phyloP scores from a whole-genome alignment of 2,329 filamentous ascomycete genomes.

The Talaromyces albobiverticillius region DNA sequence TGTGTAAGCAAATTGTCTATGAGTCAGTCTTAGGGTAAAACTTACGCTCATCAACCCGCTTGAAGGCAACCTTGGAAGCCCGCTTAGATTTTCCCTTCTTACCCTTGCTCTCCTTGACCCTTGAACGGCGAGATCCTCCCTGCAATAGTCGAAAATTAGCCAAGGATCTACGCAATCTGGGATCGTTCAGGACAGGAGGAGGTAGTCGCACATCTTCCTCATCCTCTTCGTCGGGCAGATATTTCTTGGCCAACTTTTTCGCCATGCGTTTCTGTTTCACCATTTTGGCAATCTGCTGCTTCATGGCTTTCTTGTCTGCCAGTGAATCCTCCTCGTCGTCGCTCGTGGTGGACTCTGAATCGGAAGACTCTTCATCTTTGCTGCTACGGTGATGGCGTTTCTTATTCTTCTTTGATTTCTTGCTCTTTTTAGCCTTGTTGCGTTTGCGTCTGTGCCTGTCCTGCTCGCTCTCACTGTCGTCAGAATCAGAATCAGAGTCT shows the following conservation, averaged over 20 bases:
- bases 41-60: conserved; percentile 62
- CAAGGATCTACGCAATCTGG: conserved; percentile 22
- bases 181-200: conserved; percentile 27
- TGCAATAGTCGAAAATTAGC: conserved; percentile 21
- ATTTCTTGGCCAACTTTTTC: conserved; percentile 32
- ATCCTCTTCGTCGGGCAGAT: conserved; percentile 31
- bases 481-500: conserved; percentile 14
- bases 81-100: conserved; percentile 42
- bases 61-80: conserved; percentile 62
- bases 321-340: conserved; percentile 23
- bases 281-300: conserved; percentile 19
- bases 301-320: conserved; percentile 31
- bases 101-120: conserved; percentile 17
- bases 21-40: background rate
- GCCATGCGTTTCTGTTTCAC: conserved; percentile 28
- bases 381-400: conserved; percentile 28
- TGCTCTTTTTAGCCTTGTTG: conserved; percentile 30
- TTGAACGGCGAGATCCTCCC: conserved; percentile 19
- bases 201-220: conserved; percentile 30
- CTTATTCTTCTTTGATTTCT: conserved; percentile 35
- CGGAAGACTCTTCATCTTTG: conserved; percentile 30
- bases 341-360: conserved; percentile 26
- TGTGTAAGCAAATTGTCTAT: background rate
- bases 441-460: conserved; percentile 37
- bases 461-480: conserved; percentile 21